Evolutionary conservation across 1,139 yeast genomes (phyloP).

Genomic region (Kluyveromyces marxianus): DNA sequence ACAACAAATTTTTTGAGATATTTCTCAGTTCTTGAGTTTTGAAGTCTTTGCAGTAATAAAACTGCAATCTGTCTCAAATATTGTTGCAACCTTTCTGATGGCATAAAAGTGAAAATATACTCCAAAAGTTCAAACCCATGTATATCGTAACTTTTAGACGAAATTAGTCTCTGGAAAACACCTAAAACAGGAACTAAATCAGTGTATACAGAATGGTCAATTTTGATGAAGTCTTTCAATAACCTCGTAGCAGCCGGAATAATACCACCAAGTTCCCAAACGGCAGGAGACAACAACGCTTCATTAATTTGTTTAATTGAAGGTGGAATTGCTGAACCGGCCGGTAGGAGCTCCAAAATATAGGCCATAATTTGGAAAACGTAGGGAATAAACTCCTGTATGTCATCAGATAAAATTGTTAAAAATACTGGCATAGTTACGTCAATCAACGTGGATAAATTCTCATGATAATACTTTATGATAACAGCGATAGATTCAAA

Average conservation of each 20-base stretch:
- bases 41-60: constrained; percentile 70
- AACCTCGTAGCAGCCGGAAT: constrained; percentile 87
- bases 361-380: constrained; percentile 81
- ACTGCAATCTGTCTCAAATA: constrained; percentile 68
- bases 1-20: constrained; percentile 66
- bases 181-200: constrained; percentile 77
- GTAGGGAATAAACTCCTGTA: constrained; percentile 92
- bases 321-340: constrained; percentile 44
- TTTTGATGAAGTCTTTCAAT: constrained; percentile 60
- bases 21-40: constrained; percentile 73
- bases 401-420: constrained; percentile 67
- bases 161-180: constrained; percentile 87
- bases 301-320: constrained; percentile 59
- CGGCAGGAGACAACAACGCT: constrained; percentile 79
- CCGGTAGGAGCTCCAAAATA: constrained; percentile 59
- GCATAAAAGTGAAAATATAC: constrained; percentile 52
- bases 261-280: constrained; percentile 92
- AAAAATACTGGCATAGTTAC: constrained; percentile 61
- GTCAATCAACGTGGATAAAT: constrained; percentile 42
- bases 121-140: constrained; percentile 83
- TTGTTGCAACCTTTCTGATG: constrained; percentile 42
- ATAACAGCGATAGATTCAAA: constrained; percentile 84
- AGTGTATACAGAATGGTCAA: constrained; percentile 48
- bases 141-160: constrained; percentile 73
- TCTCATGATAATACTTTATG: constrained; percentile 43